A percentile compares a stretch with the other conserved stretches of the same genome.
These are phyloP conservation scores for Neoconidiobolus thromboides DNA, from an alignment of 371 early-diverging fungal genomes.

Conservation along the genomic window DNA sequence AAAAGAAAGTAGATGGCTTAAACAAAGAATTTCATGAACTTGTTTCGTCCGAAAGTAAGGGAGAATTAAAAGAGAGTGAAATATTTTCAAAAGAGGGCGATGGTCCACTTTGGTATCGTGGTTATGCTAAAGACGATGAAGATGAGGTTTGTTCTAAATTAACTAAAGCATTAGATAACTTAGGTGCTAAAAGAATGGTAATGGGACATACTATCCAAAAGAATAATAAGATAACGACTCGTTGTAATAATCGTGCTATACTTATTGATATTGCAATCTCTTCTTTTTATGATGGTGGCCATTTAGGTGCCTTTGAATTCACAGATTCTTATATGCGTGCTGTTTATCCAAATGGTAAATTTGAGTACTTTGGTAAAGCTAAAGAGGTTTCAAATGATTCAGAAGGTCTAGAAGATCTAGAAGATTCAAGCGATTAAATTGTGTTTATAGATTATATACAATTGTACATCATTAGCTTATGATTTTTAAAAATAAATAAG, in stretches of 20 bases:
- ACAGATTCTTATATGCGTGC: not conserved
- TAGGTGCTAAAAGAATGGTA: conserved; percentile 48
- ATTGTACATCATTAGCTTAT: no score
- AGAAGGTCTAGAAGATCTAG: no score
- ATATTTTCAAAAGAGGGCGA: conserved; percentile 10
- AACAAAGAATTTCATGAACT: not conserved
- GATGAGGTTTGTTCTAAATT: conserved; percentile 21
- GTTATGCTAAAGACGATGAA: conserved; percentile 35
- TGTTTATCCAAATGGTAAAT: not conserved
- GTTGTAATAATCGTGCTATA: conserved; percentile 36
- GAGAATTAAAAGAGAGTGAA: not conserved
- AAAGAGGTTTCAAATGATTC: no score
- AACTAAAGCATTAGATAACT: conserved; percentile 21
- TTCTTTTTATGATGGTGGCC: conserved; percentile 28
- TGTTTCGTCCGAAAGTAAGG: not conserved
- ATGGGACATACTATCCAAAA: conserved; percentile 54
- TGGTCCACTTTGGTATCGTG: conserved; percentile 40
- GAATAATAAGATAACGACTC: conserved; percentile 33
- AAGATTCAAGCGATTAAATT: no score
- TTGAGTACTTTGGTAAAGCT: no score
- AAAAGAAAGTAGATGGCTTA: conserved; percentile 12
- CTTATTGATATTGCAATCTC: conserved; percentile 64
- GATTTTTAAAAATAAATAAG: no score
- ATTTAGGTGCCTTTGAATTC: conserved; percentile 9
- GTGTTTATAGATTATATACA: no score